A percentile compares a stretch with the other conserved stretches of the same genome.
Conservation (phyloP, 352 stramenopile species). For the Globisporangium cederbergense region DNA sequence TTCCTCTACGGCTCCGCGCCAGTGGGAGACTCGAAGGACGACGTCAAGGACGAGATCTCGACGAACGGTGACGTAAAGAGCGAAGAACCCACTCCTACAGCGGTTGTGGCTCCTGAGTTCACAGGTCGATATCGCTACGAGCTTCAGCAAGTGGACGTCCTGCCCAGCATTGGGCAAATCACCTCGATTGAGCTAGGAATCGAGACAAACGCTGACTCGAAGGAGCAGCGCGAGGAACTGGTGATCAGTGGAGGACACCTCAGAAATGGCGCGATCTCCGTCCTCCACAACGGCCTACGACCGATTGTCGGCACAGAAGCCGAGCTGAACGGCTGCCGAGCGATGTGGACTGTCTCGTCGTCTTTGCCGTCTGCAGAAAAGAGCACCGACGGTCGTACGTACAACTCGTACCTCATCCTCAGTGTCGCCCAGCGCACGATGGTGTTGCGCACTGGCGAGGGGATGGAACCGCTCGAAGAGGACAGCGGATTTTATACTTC, state of each 20-base stretch:
- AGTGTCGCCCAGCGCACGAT: constrained; percentile 81
- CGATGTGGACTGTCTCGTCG: constrained; percentile 85
- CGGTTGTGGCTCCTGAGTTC: not conserved
- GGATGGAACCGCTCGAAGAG: constrained; percentile 81
- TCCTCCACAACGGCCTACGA: constrained; percentile 74
- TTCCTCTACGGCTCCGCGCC: constrained; percentile 64
- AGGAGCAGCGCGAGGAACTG: constrained; percentile 74
- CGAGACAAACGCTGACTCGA: constrained; percentile 71
- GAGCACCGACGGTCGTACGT: constrained; percentile 49
- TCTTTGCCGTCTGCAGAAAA: constrained; percentile 41
- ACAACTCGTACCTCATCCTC: constrained; percentile 80
- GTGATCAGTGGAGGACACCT: constrained; percentile 72
- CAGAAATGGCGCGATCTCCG: constrained; percentile 61
- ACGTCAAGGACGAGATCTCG: constrained; percentile 15
- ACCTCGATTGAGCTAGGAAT: constrained; percentile 79
- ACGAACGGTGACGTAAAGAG: constrained; percentile 12
- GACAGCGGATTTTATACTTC: constrained; percentile 84
- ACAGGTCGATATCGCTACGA: constrained; percentile 39
- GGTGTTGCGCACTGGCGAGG: constrained; percentile 81
- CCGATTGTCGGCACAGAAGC: constrained; percentile 83
- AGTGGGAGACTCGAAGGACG: constrained; percentile 17
- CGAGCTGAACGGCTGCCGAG: constrained; percentile 74
- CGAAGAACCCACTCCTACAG: not conserved
- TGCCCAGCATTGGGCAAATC: constrained; percentile 77
- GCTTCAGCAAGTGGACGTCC: constrained; percentile 58